Conservation (phyloP, 371 early-diverging fungal species). For the Blyttiomyces sp. region DNA sequence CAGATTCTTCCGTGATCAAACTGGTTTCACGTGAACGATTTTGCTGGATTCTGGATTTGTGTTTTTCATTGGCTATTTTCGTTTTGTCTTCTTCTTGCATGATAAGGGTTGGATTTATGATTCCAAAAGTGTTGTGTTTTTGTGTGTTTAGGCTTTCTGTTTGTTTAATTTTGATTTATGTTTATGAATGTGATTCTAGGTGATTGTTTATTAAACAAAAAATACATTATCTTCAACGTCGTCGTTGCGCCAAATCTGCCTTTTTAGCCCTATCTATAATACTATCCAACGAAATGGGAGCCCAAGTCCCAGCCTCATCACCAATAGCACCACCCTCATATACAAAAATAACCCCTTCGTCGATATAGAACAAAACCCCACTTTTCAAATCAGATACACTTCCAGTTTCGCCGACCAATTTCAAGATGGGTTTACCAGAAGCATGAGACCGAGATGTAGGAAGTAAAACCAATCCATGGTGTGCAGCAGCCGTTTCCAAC, state of each 20-base stretch:
- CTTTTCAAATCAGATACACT: background rate
- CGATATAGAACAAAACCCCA: conserved; percentile 36
- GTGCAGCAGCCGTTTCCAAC: conserved; percentile 43
- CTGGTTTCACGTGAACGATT: conserved; percentile 17
- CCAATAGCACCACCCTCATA: conserved; percentile 17
- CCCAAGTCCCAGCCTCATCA: conserved; percentile 20
- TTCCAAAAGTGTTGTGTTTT: too few relatives aligned
- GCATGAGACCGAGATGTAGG: conserved; percentile 38
- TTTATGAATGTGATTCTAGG: too few relatives aligned
- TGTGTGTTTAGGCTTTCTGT: too few relatives aligned
- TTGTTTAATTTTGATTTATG: too few relatives aligned
- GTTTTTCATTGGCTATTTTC: too few relatives aligned
- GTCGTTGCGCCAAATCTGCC: too few relatives aligned
- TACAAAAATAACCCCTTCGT: conserved; percentile 43
- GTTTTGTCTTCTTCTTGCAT: too few relatives aligned
- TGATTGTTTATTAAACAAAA: too few relatives aligned
- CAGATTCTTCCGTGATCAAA: conserved; percentile 19
- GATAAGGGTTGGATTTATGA: too few relatives aligned
- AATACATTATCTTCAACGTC: too few relatives aligned
- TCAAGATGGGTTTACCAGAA: conserved; percentile 47
- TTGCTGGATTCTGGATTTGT: background rate
- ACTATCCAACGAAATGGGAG: conserved; percentile 28
- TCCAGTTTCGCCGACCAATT: conserved; percentile 33
- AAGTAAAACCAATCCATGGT: conserved; percentile 41
- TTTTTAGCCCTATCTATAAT: conserved; percentile 19